phyloP scores from a whole-genome alignment of 2,329 filamentous ascomycete species.

The Nemania sp. region DNA sequence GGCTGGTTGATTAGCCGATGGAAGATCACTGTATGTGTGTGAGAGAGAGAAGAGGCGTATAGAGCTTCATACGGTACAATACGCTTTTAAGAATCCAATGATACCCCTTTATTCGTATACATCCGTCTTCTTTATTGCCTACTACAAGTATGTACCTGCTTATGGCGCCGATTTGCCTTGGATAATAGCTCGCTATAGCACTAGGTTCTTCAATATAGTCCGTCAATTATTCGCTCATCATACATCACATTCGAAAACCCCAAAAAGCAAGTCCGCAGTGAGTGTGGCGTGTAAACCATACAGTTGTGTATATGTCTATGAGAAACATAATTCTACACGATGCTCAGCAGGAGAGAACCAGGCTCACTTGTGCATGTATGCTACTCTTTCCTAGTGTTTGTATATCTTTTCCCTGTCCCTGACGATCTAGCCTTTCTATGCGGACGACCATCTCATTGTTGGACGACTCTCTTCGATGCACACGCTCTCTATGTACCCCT shows the following conservation, averaged over 20 bases:
- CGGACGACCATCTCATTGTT: neutral
- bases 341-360: neutral
- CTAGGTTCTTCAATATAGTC: too few species aligned
- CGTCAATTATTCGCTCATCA: neutral
- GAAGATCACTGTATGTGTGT: too few species aligned
- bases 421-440: conserved; percentile 22
- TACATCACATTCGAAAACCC: neutral
- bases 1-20: neutral
- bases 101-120: conserved; percentile 13
- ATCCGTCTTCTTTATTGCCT: neutral
- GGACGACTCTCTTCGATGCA: neutral
- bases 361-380: conserved; percentile 5
- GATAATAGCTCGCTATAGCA: neutral
- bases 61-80: too few species aligned
- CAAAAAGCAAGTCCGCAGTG: neutral
- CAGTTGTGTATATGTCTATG: neutral
- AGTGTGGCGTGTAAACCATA: neutral
- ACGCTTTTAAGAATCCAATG: conserved; percentile 2
- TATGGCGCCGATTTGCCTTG: too few species aligned
- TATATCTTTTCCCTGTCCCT: too few species aligned
- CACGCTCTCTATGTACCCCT: neutral
- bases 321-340: neutral
- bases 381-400: conserved; percentile 2
- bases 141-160: neutral
- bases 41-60: neutral